These are phyloP conservation scores for Talaromyces marneffei DNA, from an alignment of 2,329 filamentous ascomycete species.

Conservation along the genomic window DNA sequence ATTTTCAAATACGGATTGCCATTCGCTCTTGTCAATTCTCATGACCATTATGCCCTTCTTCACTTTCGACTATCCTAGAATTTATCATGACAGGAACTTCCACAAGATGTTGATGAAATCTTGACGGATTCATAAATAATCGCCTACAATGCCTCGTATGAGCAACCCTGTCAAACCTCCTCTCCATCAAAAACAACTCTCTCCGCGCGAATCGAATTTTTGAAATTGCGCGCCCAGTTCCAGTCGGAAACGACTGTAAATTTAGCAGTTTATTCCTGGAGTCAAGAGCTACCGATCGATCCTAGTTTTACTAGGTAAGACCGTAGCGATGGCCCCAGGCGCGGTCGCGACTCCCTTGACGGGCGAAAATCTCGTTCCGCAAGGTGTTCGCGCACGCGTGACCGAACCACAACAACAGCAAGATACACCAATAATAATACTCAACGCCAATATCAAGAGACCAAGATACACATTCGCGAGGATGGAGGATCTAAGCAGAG, in stretches of 20 bases:
- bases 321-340: background rate
- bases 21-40: too few species aligned
- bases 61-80: too few species aligned
- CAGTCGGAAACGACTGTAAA: slow-evolving; percentile 17
- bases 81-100: too few species aligned
- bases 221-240: slow-evolving; percentile 11
- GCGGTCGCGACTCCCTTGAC: background rate
- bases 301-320: background rate
- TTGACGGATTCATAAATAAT: background rate
- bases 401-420: background rate
- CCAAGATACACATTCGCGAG: too few species aligned
- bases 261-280: slow-evolving; percentile 13
- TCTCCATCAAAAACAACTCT: slow-evolving; percentile 23
- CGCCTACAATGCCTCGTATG: slow-evolving; percentile 17
- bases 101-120: too few species aligned
- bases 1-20: too few species aligned
- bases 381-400: background rate
- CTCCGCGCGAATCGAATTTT: too few species aligned
- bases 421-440: background rate
- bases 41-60: too few species aligned
- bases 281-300: too few species aligned
- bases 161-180: slow-evolving; percentile 17
- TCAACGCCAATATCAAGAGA: too few species aligned
- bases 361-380: background rate
- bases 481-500: background rate